These are phyloP conservation scores for Penicillium verrucosum DNA, from an alignment of 2,329 filamentous ascomycete species.

Conservation along the genomic window DNA sequence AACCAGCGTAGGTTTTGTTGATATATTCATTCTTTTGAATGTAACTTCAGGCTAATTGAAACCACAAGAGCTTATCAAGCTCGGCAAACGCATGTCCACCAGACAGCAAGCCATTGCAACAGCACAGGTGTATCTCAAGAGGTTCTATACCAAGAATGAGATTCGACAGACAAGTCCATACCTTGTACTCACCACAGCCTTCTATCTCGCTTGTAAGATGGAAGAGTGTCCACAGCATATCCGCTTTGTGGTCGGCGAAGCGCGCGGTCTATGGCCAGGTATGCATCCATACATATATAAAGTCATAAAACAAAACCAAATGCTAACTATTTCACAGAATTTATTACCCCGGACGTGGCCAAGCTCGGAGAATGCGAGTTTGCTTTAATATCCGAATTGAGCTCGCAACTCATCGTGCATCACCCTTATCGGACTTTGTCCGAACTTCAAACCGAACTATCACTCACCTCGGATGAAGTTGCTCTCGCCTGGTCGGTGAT, in stretches of 20 bases:
- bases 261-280: constrained; percentile 78
- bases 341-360: constrained; percentile 70
- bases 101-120: constrained; percentile 92
- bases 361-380: constrained; percentile 94
- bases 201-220: constrained; percentile 97
- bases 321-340: constrained; percentile 49
- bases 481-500: constrained; percentile 76
- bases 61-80: constrained; percentile 64
- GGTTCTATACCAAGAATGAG: constrained; percentile 88
- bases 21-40: background rate
- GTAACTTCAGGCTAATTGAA: constrained; percentile 1
- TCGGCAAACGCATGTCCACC: constrained; percentile 78
- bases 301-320: background rate
- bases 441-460: constrained; percentile 66
- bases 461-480: constrained; percentile 72
- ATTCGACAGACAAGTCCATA: constrained; percentile 92
- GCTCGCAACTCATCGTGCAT: constrained; percentile 82
- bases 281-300: constrained; percentile 21
- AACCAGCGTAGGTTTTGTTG: constrained; percentile 67
- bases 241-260: constrained; percentile 81
- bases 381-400: constrained; percentile 85
- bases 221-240: constrained; percentile 98
- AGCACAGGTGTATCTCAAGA: constrained; percentile 88
- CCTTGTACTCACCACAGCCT: constrained; percentile 83
- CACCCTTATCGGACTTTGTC: constrained; percentile 83